Evolutionary conservation across 2,329 filamentous ascomycete species (phyloP).

Genomic region (Chrysosporium keratinophilum): DNA sequence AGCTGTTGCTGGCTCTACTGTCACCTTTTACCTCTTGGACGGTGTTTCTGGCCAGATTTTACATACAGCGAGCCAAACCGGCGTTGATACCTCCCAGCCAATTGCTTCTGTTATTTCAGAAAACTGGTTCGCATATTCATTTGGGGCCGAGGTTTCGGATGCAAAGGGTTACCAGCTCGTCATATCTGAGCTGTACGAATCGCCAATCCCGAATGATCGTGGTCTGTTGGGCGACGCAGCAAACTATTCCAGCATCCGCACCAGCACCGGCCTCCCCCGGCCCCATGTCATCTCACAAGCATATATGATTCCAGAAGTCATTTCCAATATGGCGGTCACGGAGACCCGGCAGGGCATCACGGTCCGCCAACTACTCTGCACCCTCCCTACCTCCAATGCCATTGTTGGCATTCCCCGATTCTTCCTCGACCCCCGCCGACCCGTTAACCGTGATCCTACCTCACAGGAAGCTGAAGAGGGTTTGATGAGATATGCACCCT

Average conservation of each 20-base stretch:
- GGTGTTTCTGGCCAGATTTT: conserved; percentile 75
- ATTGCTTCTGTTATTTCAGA: conserved; percentile 74
- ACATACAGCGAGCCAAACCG: conserved; percentile 57
- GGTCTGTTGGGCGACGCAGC: conserved; percentile 59
- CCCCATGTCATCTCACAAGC: conserved; percentile 71
- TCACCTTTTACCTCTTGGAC: conserved; percentile 72
- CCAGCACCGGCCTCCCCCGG: conserved; percentile 49
- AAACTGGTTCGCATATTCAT: conserved; percentile 90
- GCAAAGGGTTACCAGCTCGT: conserved; percentile 79
- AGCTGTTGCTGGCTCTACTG: conserved; percentile 50
- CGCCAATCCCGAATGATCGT: conserved; percentile 68
- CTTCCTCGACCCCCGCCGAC: conserved; percentile 74
- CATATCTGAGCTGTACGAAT: conserved; percentile 84
- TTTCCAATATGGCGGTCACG: conserved; percentile 70
- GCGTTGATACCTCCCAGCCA: conserved; percentile 62
- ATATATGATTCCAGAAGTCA: conserved; percentile 68
- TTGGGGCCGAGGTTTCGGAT: conserved; percentile 47
- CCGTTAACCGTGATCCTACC: conserved; percentile 73
- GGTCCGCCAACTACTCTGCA: conserved; percentile 68
- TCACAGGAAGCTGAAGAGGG: conserved; percentile 74
- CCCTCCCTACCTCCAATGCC: conserved; percentile 60
- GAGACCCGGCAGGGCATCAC: conserved; percentile 89
- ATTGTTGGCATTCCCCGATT: conserved; percentile 70
- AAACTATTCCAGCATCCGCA: conserved; percentile 69
- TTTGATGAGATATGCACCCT: conserved; percentile 62